Evolutionary conservation across 495 filamentous ascomycete genomes (phyloP), one percentile per base, ranked within the genome.

Genomic region (Penicillium lividum): DNA sequence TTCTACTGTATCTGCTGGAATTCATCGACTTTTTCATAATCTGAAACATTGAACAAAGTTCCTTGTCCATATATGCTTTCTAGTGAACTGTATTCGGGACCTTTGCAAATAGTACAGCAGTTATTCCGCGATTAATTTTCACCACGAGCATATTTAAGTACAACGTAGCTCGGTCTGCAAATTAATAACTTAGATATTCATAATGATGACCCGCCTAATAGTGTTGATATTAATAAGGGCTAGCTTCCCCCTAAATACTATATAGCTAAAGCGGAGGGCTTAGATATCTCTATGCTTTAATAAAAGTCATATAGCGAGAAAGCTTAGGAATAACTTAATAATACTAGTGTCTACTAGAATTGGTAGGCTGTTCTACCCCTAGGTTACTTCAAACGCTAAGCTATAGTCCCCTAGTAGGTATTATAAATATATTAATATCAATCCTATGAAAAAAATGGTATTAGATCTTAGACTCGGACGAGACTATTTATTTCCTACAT

Each of bases 241-340:
- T 54, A 71, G 50, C 68, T 65, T 15, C 57, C 63, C 53, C 49
- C 48, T 45, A 59, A 58, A 56, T 49, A 71, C 56, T 69, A 66
- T 36, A 51, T 67, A 25, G 34, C 61, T 13, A 57, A 72, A 58
- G 69, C 67, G 7, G 52, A 69, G 55, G 56, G 33, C 36, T 56
- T 72, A 29, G 50, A 73, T 68, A 47, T 72, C 47, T 68, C 63
- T 30, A 54, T 63, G 58, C 69, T 73, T 40, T 55, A 57, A 61
- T 50, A 73, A 46, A 67, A 69, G 53, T 64, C 57, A 6, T 74
- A 73, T 34, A 70, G 67, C 49, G 18, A 49, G 49, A 29, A 40
- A 18, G 38, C 54, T 13, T 7, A 49, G 31, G 46, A 16, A 27
- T 13, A 48, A 16, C 44, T 50, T 13, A 18, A 38, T 28, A 18